Evolutionary conservation across 2,329 filamentous ascomycete species (phyloP), one percentile per base, ranked within the genome.

Genomic region (Botryotinia convoluta): DNA sequence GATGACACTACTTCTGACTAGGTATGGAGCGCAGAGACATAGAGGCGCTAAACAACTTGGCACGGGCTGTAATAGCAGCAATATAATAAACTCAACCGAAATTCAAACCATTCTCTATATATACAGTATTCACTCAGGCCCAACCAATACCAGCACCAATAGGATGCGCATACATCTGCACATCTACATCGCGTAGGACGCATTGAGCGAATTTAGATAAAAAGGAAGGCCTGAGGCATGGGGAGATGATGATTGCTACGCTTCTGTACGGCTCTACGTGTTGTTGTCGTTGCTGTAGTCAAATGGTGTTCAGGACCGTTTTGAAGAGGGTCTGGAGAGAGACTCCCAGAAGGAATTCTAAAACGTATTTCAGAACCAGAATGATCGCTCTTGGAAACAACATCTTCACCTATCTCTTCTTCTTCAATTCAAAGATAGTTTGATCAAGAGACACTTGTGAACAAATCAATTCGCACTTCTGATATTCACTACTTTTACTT

Each of bases 261-360:
- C 4, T 61, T 9, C 32, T 4, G 0, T 26, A 60, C 7, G 4
- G 57, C 10, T 26, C 26, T 26, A 4, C 1, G 6, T 18, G 0
- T 18, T 18, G 14, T 4, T 54, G 26, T 0, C n/a, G 14, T 29
- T 16, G 51, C 5, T 54, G n/a, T 18, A n/a, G 9, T 26, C 16
- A 5, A 1, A 29, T 54, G n/a, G 2, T 29, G 1, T 29, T 29
- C 14, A 18, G 12, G 3, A 54, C 2, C 6, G 14, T 29, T 29
- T 29, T 7, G 14, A 18, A 32, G 6, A 16, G 16, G 6, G 3
- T 3, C 18, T 29, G 5, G 0, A 51, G 26, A 6, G 10, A 6
- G 26, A 26, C 4, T n/a, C 4, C 14, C 6, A 1, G 14, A 8
- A 57, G 3, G 6, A 12, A 6, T 16, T 32, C 26, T 18, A 7